Percentiles rank a stretch among this genome's conserved stretches.
Evolutionary conservation across 2,329 filamentous ascomycete species (phyloP).

Genomic region (Metarhizium rileyi): DNA sequence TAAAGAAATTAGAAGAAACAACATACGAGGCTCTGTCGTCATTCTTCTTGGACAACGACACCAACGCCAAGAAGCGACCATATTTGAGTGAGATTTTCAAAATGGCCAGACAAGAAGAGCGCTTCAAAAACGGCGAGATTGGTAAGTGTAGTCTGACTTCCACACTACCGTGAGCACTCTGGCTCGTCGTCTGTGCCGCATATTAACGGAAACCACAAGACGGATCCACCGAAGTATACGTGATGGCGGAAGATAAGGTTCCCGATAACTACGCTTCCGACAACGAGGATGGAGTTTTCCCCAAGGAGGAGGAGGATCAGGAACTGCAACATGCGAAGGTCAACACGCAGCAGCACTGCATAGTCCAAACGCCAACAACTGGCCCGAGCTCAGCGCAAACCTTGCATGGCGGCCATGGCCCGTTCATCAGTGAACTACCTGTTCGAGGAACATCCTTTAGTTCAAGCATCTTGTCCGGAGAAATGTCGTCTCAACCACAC

Average conservation of each 20-base stretch:
- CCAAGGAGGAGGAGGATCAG: slow-evolving; percentile 34
- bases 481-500: slow-evolving; percentile 31
- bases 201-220: slow-evolving; percentile 25
- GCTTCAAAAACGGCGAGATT: slow-evolving; percentile 45
- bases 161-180: no score
- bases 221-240: slow-evolving; percentile 34
- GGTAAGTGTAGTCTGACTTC: slow-evolving; percentile 31
- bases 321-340: slow-evolving; percentile 27
- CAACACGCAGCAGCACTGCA: slow-evolving; percentile 17
- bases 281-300: slow-evolving; percentile 31
- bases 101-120: slow-evolving; percentile 47
- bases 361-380: slow-evolving; percentile 25
- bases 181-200: neutral
- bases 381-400: slow-evolving; percentile 26
- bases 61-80: slow-evolving; percentile 44
- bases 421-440: slow-evolving; percentile 34
- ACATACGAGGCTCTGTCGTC: slow-evolving; percentile 47
- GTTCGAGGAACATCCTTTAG: slow-evolving; percentile 32
- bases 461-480: slow-evolving; percentile 30
- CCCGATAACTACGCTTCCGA: slow-evolving; percentile 38
- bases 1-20: slow-evolving; percentile 47
- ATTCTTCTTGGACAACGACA: slow-evolving; percentile 49
- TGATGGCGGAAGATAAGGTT: slow-evolving; percentile 43
- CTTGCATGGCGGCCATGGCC: slow-evolving; percentile 21
- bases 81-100: slow-evolving; percentile 53